phyloP scores from a whole-genome alignment of 2,329 filamentous ascomycete species.

The Sporothrix euskadiensis region DNA sequence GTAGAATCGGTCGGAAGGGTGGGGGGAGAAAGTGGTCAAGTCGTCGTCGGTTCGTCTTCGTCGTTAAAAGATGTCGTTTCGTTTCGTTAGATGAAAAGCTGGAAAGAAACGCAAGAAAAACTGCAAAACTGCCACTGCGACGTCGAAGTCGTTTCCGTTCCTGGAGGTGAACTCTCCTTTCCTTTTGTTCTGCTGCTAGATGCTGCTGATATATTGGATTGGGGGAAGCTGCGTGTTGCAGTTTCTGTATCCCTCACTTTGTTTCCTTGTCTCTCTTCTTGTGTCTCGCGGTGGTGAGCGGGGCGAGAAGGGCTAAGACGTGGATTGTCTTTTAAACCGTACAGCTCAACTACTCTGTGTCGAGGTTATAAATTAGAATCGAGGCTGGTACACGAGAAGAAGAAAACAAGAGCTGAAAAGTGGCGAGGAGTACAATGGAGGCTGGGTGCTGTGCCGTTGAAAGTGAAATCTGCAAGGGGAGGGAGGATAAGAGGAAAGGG shows the following conservation, averaged over 20 bases:
- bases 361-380: slow-evolving; percentile 8
- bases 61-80: slow-evolving; percentile 25
- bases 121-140: slow-evolving; percentile 16
- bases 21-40: background rate
- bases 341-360: slow-evolving; percentile 24
- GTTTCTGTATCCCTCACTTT: background rate
- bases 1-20: background rate
- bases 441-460: background rate
- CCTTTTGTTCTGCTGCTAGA: background rate
- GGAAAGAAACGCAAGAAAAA: slow-evolving; percentile 22
- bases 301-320: slow-evolving; percentile 21
- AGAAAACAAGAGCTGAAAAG: background rate
- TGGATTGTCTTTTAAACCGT: slow-evolving; percentile 25
- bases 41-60: slow-evolving; percentile 27
- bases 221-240: slow-evolving; percentile 9
- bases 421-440: slow-evolving; percentile 15
- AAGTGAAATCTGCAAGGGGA: background rate
- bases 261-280: background rate
- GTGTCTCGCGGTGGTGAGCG: slow-evolving; percentile 20
- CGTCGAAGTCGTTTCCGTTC: background rate
- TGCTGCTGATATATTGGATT: background rate
- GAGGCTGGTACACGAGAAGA: background rate
- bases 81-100: slow-evolving; percentile 24
- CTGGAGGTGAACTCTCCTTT: background rate
- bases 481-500: background rate